Conservation (phyloP, 2,329 filamentous ascomycete genomes). For the Cercospora sp. region DNA sequence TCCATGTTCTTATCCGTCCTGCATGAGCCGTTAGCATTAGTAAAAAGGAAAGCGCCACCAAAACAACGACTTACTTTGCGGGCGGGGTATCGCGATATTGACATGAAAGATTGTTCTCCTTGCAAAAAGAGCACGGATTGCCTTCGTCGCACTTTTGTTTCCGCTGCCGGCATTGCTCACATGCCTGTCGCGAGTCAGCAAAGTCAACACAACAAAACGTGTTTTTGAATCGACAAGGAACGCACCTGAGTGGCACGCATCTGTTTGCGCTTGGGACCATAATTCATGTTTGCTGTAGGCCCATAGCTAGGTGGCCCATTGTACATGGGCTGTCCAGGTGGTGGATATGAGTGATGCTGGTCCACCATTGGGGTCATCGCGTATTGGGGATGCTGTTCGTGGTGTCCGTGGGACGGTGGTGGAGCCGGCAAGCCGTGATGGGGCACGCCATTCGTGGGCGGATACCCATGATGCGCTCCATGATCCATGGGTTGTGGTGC, state of each 20-base stretch:
- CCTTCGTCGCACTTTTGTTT: constrained; percentile 93
- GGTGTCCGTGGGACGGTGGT: constrained; percentile 26
- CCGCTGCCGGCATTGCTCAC: constrained; percentile 80
- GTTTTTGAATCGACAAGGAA: constrained; percentile 1
- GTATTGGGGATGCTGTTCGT: constrained; percentile 31
- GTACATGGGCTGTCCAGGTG: constrained; percentile 32
- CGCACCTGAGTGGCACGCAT: constrained; percentile 41
- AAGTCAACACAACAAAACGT: constrained; percentile 3
- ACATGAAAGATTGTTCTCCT: constrained; percentile 79
- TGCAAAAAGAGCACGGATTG: constrained; percentile 79
- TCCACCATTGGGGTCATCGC: constrained; percentile 36
- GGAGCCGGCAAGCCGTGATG: constrained; percentile 30
- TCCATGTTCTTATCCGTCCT: constrained; percentile 53
- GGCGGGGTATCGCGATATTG: constrained; percentile 88
- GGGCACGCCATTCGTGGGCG: constrained; percentile 32
- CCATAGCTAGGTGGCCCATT: constrained; percentile 28
- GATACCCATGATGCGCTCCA: constrained; percentile 36
- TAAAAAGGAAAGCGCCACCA: neutral
- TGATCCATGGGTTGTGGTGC: constrained; percentile 34
- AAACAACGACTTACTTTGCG: constrained; percentile 67
- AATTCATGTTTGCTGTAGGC: constrained; percentile 30
- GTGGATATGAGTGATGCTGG: constrained; percentile 30
- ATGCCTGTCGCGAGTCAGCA: constrained; percentile 61
- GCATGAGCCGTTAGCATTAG: constrained; percentile 23
- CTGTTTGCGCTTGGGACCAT: constrained; percentile 36